Base-by-base conservation (phyloP, 371 early-diverging fungal species). In the Actinomucor elegans region DNA sequence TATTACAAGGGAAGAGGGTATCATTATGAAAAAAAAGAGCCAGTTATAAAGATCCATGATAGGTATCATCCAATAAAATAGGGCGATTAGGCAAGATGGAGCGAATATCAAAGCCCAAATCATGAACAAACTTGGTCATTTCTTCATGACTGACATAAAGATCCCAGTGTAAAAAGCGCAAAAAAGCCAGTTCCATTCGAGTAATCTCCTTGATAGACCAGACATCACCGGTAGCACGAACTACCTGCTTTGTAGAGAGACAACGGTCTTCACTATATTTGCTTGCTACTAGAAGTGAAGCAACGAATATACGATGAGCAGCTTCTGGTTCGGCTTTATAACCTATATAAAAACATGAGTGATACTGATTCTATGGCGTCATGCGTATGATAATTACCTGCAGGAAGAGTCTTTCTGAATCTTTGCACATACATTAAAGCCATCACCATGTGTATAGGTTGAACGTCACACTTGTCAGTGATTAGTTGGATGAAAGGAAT, bases 191-290 rank as follows among this genome's bases (percentile, higher is more conserved):
- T 40, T 77, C 78, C 78, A 77, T 77, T 23, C 68, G 66, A 17
- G 78, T 72, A 32, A 74, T 77, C 49, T 77, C 78, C 49, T 72
- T 74, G 51, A 74, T 72, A 18, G 78, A 66, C 78, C 78, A 77
- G 9, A 77, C 75, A 49, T 77, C 75, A 11, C 78, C 78, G 0
- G 78, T 69, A 15, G 75, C 78, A 52, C 64, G 70, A 0, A 77
- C 75, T 5, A 77, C 61, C 34, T 74, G 66, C 45, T 62, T 66
- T 14, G 75, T 70, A n/a, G 75, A 69, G 17, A 77, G 29, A 37
- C 61, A 69, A 21, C 69, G 56, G 41, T 77, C 78, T 45, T 77
- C 78, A 38, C 59, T 68, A 33, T 62, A 77, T 59, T 77, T 77
- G 48, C 71, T 72, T 8, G 78, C 78, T 2, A 77, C 63, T 34